These are phyloP conservation scores for Sporothrix schenckii DNA, from an alignment of 2,329 filamentous ascomycete species.

Conservation along the genomic window DNA sequence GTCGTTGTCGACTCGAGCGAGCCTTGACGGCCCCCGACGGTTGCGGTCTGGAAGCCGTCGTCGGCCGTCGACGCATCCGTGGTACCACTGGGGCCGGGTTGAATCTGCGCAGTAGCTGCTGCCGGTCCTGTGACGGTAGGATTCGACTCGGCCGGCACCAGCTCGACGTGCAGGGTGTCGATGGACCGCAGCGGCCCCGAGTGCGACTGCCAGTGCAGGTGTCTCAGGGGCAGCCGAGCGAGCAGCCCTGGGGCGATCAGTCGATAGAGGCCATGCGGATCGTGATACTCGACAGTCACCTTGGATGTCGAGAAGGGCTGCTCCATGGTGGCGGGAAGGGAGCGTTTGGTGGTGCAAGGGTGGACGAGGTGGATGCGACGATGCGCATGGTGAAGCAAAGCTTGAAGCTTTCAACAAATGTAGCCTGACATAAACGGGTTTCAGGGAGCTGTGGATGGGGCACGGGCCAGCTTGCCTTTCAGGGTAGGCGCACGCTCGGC, in stretches of 20 bases:
- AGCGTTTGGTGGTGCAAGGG: neutral
- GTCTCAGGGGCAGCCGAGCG: conserved; percentile 78
- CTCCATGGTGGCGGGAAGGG: conserved; percentile 56
- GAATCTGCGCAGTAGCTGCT: conserved; percentile 36
- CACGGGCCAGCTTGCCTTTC: conserved; percentile 24
- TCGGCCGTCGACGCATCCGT: conserved; percentile 44
- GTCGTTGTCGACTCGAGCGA: conserved; percentile 43
- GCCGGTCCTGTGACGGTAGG: conserved; percentile 37
- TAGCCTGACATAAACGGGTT: neutral
- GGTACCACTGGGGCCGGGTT: conserved; percentile 38
- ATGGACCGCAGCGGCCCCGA: conserved; percentile 90
- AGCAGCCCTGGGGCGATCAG: conserved; percentile 77
- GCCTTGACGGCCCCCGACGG: conserved; percentile 49
- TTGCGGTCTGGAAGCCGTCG: conserved; percentile 65
- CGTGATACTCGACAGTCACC: conserved; percentile 92
- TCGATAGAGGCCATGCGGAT: conserved; percentile 86
- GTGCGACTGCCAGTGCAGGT: conserved; percentile 96
- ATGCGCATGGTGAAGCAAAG: neutral
- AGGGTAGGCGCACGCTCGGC: neutral
- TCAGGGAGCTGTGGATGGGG: neutral
- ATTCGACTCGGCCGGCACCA: conserved; percentile 66
- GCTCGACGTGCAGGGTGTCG: conserved; percentile 85
- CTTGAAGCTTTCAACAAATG: neutral
- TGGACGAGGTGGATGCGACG: conserved; percentile 1
- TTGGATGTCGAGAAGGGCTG: conserved; percentile 72